Evolutionary conservation across 257 asterid genomes (phyloP).

Genomic region (Coffea canephora): DNA sequence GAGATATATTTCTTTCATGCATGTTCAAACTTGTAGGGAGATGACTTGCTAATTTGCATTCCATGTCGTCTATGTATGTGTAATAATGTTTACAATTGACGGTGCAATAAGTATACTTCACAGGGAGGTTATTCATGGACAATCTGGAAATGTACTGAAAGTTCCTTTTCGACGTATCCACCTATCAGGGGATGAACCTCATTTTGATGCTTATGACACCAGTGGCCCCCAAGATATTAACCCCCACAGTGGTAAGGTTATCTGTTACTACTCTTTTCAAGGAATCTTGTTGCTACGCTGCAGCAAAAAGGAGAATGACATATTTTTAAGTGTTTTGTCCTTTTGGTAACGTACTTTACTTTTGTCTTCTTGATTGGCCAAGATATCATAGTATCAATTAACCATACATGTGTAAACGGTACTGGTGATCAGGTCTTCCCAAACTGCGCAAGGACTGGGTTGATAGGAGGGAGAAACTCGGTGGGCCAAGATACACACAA

Average conservation of each 20-base stretch:
- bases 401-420: constrained; percentile 11
- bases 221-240: constrained; percentile 87
- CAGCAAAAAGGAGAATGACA: neutral
- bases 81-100: constrained; percentile 2
- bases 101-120: constrained; percentile 22
- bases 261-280: neutral
- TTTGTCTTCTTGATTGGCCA: neutral
- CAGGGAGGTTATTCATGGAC: constrained; percentile 83
- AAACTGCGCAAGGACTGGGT: constrained; percentile 86
- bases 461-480: constrained; percentile 72
- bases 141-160: constrained; percentile 70
- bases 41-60: neutral
- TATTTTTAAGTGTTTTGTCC: no score
- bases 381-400: neutral
- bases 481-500: constrained; percentile 82
- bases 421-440: constrained; percentile 65
- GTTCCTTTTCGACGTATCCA: constrained; percentile 92
- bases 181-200: constrained; percentile 80
- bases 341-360: neutral
- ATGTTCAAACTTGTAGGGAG: neutral
- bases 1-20: neutral
- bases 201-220: constrained; percentile 94
- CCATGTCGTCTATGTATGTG: neutral
- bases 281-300: neutral
- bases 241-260: constrained; percentile 58